A percentile compares a stretch with the other conserved stretches of the same genome.
These are phyloP conservation scores for Triticum turgidum DNA, from an alignment of 176 grass and related monocot species.

Conservation along the genomic window DNA sequence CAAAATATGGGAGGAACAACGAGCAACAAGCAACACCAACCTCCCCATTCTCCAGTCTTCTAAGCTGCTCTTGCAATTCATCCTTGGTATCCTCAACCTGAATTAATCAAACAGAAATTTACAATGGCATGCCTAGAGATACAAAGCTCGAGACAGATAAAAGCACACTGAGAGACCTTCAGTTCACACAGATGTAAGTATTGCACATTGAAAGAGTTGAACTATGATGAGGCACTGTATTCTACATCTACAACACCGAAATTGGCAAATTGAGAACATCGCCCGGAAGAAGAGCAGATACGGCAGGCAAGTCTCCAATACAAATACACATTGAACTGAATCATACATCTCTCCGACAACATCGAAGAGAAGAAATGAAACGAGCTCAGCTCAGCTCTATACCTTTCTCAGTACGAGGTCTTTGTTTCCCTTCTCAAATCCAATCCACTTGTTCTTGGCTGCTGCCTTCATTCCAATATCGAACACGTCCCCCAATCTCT, in stretches of 20 bases:
- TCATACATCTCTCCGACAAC: background rate
- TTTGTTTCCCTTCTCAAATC: constrained; percentile 62
- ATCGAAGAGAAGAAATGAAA: background rate
- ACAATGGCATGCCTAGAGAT: background rate
- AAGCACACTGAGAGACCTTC: background rate
- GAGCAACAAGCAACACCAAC: constrained; percentile 33
- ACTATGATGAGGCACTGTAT: background rate
- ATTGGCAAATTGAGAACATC: background rate
- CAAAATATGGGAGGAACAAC: background rate
- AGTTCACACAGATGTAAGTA: background rate
- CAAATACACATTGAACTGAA: background rate
- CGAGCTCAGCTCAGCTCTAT: background rate
- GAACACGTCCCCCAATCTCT: constrained; percentile 51
- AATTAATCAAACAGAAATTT: background rate
- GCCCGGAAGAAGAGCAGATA: background rate
- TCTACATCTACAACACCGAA: background rate
- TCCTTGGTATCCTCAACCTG: constrained; percentile 73
- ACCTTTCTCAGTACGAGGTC: constrained; percentile 65
- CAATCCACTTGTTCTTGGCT: constrained; percentile 71
- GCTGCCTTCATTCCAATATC: constrained; percentile 64
- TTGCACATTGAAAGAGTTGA: background rate
- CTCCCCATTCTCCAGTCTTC: constrained; percentile 64
- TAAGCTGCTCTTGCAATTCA: constrained; percentile 69
- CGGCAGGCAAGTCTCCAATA: background rate
- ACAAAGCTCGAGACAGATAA: background rate